A percentile compares a stretch with the other conserved stretches of the same genome.
Conservation (phyloP, 768 basidiomycete species). For the Lyophyllum semitale region DNA sequence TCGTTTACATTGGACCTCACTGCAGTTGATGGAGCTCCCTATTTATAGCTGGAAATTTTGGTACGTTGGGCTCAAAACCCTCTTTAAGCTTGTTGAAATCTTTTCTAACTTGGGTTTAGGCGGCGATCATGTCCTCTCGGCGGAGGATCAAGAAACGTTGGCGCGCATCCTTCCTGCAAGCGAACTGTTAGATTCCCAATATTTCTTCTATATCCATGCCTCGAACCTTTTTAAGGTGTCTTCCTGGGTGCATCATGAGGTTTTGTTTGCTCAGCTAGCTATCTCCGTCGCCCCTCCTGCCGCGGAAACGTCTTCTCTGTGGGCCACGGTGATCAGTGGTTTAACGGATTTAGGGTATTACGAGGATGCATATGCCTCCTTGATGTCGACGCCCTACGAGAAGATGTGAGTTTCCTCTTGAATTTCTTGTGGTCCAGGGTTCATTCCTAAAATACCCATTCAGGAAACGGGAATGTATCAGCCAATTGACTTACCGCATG, state of each 20-base stretch:
- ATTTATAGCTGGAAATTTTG: conserved; percentile 8
- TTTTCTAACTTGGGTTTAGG: conserved; percentile 31
- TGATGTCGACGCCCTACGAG: conserved; percentile 75
- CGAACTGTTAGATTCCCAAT: conserved; percentile 58
- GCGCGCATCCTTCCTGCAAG: conserved; percentile 59
- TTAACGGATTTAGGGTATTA: conserved; percentile 72
- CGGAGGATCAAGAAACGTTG: conserved; percentile 68
- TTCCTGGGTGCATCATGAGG: conserved; percentile 58
- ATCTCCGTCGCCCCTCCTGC: conserved; percentile 64
- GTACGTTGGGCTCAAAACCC: background rate
- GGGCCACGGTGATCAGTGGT: conserved; percentile 78
- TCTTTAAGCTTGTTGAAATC: conserved; percentile 1
- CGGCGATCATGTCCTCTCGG: conserved; percentile 48
- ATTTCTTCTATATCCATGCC: conserved; percentile 77
- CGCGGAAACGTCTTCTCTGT: conserved; percentile 65
- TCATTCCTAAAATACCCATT: conserved; percentile 8
- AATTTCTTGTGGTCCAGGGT: conserved; percentile 1
- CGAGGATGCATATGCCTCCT: conserved; percentile 84
- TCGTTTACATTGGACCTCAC: background rate
- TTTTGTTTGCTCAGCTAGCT: conserved; percentile 77
- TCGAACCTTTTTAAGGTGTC: conserved; percentile 72
- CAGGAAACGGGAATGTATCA: conserved; percentile 83
- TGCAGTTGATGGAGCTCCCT: background rate
- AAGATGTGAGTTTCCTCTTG: conserved; percentile 63
- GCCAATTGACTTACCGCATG: conserved; percentile 86